Evolutionary conservation across 148 eudicot species (phyloP).

Genomic region (Chenopodium suecicum): DNA sequence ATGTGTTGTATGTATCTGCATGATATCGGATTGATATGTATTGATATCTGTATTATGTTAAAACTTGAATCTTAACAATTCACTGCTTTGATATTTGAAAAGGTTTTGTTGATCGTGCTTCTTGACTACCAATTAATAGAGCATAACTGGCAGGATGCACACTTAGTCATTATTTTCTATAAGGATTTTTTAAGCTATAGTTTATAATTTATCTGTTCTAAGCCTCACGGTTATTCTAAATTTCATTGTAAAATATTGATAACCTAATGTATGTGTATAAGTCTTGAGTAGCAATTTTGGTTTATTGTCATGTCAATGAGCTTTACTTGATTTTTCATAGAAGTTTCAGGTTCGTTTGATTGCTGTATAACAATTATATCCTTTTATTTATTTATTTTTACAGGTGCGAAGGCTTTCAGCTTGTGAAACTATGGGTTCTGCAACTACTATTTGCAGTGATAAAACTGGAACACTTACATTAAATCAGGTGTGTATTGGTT

Average conservation of each 20-base stretch:
- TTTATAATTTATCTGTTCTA: neutral
- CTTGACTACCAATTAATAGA: neutral
- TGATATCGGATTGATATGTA: too few relatives aligned
- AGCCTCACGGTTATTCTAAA: neutral
- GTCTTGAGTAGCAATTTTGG: neutral
- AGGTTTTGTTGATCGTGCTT: neutral
- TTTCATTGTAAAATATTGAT: neutral
- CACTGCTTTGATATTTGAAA: neutral
- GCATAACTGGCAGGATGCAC: neutral
- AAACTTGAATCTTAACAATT: neutral
- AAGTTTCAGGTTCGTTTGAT: neutral
- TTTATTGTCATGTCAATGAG: neutral
- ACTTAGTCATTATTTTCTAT: neutral
- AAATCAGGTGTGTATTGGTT: slow-evolving; percentile 58
- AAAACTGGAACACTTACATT: slow-evolving; percentile 96
- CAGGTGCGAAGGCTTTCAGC: slow-evolving; percentile 98
- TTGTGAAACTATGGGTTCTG: slow-evolving; percentile 99
- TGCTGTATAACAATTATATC: neutral
- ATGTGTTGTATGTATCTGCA: too few relatives aligned
- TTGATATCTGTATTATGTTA: neutral
- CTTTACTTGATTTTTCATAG: neutral
- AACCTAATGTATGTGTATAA: neutral
- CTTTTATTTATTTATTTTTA: neutral
- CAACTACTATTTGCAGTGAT: slow-evolving; percentile 96
- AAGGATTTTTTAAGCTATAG: neutral